Evolutionary conservation across 768 basidiomycete species (phyloP).

Genomic region (Botryobasidium botryosum): DNA sequence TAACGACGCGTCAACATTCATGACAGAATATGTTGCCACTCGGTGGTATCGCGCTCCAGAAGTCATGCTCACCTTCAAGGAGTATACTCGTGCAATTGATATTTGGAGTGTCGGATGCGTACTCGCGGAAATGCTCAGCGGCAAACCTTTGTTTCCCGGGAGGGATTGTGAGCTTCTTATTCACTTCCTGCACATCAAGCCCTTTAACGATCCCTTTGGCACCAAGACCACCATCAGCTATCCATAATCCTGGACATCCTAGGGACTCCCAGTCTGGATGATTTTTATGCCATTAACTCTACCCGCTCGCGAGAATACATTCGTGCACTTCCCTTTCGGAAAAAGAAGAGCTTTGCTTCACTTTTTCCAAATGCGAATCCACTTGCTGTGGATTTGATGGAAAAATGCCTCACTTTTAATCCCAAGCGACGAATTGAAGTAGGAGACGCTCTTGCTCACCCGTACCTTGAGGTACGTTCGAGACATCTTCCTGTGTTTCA

Average conservation of each 20-base stretch:
- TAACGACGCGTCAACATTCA: constrained; percentile 30
- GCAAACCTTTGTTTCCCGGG: constrained; percentile 92
- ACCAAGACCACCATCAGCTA: constrained; percentile 85
- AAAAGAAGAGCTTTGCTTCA: constrained; percentile 61
- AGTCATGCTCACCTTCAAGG: constrained; percentile 98
- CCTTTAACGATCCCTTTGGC: background rate
- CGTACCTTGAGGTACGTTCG: constrained; percentile 53
- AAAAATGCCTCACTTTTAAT: constrained; percentile 66
- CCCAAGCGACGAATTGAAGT: constrained; percentile 82
- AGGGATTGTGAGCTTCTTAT: constrained; percentile 30
- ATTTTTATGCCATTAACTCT: constrained; percentile 94
- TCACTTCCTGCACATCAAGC: background rate
- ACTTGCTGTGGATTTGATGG: constrained; percentile 57
- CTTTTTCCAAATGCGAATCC: constrained; percentile 84
- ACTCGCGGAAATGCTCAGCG: constrained; percentile 91
- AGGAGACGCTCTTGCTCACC: constrained; percentile 73
- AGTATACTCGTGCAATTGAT: constrained; percentile 82
- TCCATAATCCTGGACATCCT: constrained; percentile 91
- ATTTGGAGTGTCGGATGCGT: constrained; percentile 81
- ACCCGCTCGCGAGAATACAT: constrained; percentile 88
- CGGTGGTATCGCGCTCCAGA: constrained; percentile 98
- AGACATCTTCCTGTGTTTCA: background rate
- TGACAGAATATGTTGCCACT: constrained; percentile 97
- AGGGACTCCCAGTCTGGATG: constrained; percentile 91
- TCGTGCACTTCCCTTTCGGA: constrained; percentile 84